Conservation (phyloP, 2,329 filamentous ascomycete species). For the Calonectria naviculata region DNA sequence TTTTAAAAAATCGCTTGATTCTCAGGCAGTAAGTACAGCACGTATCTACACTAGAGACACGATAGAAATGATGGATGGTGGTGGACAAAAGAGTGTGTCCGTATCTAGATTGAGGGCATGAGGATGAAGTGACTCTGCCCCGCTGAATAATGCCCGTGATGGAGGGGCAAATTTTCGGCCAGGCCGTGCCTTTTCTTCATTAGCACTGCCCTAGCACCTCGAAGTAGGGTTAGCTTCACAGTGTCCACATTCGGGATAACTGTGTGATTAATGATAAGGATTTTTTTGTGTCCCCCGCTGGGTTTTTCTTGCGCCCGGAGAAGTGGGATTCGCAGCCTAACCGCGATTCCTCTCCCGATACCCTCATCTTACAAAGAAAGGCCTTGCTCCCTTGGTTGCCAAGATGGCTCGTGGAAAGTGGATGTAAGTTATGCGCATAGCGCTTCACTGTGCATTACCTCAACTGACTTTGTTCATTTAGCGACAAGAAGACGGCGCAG, state of each 20-base stretch:
- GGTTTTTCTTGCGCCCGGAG: conserved; percentile 44
- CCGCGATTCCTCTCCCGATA: conserved; percentile 29
- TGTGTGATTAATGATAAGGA: conserved; percentile 41
- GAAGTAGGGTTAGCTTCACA: conserved; percentile 27
- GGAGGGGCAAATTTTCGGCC: conserved; percentile 62
- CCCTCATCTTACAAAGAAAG: conserved; percentile 23
- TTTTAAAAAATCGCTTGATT: not conserved
- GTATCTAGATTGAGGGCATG: conserved; percentile 30
- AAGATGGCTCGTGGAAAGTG: conserved; percentile 83
- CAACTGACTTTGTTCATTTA: conserved; percentile 41
- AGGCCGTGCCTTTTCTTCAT: conserved; percentile 16
- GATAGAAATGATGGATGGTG: conserved; percentile 14
- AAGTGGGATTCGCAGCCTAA: conserved; percentile 42
- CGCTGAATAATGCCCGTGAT: conserved; percentile 55
- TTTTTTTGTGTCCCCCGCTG: conserved; percentile 43
- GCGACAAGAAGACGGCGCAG: conserved; percentile 89
- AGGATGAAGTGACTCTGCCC: conserved; percentile 32
- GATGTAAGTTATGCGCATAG: conserved; percentile 58
- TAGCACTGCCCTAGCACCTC: conserved; percentile 43
- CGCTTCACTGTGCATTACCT: not conserved
- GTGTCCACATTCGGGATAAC: conserved; percentile 45
- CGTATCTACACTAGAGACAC: conserved; percentile 25
- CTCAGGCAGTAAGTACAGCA: conserved; percentile 15
- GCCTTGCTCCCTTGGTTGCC: conserved; percentile 38
- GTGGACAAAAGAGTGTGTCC: conserved; percentile 30